These are phyloP conservation scores for Immersiella caudata DNA, from an alignment of 495 filamentous ascomycete species.

Conservation along the genomic window DNA sequence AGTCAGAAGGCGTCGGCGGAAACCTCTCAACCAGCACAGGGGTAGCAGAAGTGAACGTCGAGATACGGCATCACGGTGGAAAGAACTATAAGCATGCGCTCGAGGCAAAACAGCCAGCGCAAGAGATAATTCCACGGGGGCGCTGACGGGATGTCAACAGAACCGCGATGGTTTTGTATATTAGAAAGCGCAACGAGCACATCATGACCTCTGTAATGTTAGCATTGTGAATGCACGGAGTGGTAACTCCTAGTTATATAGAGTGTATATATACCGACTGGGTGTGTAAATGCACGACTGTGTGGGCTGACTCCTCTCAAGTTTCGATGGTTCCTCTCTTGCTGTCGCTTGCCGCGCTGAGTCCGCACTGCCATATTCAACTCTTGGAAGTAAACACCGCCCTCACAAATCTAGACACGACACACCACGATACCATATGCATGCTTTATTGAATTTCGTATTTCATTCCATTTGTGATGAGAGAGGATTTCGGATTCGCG, in stretches of 20 bases:
- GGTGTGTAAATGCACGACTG: no score
- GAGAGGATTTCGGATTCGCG: neutral
- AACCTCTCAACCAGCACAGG: no score
- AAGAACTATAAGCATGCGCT: neutral
- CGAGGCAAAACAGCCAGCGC: neutral
- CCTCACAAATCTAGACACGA: neutral
- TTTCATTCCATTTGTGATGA: neutral
- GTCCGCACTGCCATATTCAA: no score
- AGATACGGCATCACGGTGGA: no score
- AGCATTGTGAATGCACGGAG: neutral
- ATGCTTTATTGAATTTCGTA: neutral
- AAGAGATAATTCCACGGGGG: neutral
- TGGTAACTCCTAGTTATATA: neutral
- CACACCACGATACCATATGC: neutral
- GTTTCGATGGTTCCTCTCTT: neutral
- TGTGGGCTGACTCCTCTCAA: neutral
- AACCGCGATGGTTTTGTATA: neutral
- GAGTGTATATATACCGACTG: no score
- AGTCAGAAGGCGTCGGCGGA: no score
- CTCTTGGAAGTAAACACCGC: no score
- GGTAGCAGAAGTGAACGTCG: no score
- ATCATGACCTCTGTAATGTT: neutral
- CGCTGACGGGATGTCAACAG: neutral
- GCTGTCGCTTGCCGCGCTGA: no score
- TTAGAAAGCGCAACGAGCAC: neutral